Conservation (phyloP, 2,329 filamentous ascomycete species). For the Pyrenophora graminea region DNA sequence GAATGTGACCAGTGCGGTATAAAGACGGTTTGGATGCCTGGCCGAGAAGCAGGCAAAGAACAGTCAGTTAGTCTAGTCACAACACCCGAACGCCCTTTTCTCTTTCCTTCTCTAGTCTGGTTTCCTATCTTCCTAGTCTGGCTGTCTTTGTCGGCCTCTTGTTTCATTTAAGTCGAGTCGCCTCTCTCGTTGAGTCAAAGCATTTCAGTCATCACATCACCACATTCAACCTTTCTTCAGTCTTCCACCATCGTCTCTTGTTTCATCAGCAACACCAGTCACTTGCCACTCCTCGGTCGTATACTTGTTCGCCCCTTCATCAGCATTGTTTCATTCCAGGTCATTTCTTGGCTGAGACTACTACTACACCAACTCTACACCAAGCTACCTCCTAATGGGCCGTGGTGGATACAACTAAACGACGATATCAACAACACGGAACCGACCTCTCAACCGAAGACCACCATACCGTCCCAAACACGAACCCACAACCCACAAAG, state of each 20-base stretch:
- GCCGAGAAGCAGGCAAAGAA: constrained; percentile 7
- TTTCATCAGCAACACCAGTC: constrained; percentile 8
- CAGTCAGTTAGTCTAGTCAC: constrained; percentile 9
- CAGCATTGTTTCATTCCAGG: constrained; percentile 7
- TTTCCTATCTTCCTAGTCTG: constrained; percentile 11
- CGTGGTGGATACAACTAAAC: constrained; percentile 51
- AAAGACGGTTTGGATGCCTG: constrained; percentile 39
- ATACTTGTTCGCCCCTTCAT: constrained; percentile 1
- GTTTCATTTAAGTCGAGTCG: constrained; percentile 22
- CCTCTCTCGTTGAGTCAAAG: constrained; percentile 15
- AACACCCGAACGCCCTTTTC: constrained; percentile 14
- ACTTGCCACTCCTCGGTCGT: background rate
- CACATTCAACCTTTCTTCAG: constrained; percentile 8
- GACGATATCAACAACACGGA: constrained; percentile 39
- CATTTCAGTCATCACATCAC: constrained; percentile 17
- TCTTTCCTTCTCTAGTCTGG: constrained; percentile 14
- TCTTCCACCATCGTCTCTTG: constrained; percentile 18
- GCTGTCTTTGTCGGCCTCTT: constrained; percentile 10
- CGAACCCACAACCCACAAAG: constrained; percentile 22
- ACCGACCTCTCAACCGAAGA: constrained; percentile 6
- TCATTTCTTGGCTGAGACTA: background rate
- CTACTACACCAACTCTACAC: constrained; percentile 6
- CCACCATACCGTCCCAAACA: background rate
- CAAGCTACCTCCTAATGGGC: constrained; percentile 30
- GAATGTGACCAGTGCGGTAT: constrained; percentile 26